Evolutionary conservation across 2,329 filamentous ascomycete species (phyloP), one percentile per base, ranked within the genome.

Genomic region (Magnaporthiopsis poae): DNA sequence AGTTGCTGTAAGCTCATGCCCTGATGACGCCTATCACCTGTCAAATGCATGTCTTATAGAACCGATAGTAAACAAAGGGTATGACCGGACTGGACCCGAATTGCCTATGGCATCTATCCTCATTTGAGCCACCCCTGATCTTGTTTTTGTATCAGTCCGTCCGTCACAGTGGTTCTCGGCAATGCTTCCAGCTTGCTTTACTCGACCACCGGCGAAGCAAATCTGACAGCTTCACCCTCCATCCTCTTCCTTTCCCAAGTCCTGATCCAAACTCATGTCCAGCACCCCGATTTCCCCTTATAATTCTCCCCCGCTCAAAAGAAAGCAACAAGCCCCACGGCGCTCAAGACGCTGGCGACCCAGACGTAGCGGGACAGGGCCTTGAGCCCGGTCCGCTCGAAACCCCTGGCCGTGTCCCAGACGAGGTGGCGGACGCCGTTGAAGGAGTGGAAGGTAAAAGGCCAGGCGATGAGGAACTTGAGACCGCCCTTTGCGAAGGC

Each of bases 401-500:
- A 86, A 39, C 84, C 84, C 70, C 77, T 74, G 61, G 79, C 80
- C 9, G 81, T 66, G 69, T 87, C 85, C 74, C 82, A 85, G 62
- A 79, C 71, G 61, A 87, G 75, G 69, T 87, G 85, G 71, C 83
- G 80, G 66, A 81, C 71, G 68, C 85, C 85, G 76, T 84, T 86
- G 75, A 84, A 71, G 69, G 77, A 74, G 78, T 87, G 85, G 78
- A 81, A 87, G 66, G 80, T 75, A 66, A 87, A 85, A n/a, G 85
- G 85, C 81, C 85, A 87, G 66, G 82, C 82, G 62, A 84, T 73
- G 33, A 79, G 71, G 73, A 85, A 80, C 80, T 87, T 87, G 76
- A 84, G 64, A 35, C 73, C 80, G 68, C 81, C 84, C 79, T 89
- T 88, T 74, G 81, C 79, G 66, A 83, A 80, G 12, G 87, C 77